Conservation (phyloP, 2,329 filamentous ascomycete species). For the Cladosporium sp. region DNA sequence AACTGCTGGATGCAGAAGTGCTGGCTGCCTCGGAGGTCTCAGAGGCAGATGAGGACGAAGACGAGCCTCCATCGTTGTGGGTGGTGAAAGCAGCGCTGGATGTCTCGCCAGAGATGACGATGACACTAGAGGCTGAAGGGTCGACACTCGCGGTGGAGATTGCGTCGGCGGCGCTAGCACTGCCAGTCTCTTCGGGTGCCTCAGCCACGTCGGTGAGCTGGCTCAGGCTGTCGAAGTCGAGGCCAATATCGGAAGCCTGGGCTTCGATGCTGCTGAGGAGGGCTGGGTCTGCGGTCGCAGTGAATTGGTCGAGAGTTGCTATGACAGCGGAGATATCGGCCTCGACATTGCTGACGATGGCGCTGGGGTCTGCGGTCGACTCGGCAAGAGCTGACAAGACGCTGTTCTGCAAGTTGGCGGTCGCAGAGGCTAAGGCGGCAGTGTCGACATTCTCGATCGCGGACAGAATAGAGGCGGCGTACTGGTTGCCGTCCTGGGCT, state of each 20-base stretch:
- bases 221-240: background rate
- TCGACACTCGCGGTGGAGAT: background rate
- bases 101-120: background rate
- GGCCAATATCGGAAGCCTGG: background rate
- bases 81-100: background rate
- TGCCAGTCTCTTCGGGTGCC: background rate
- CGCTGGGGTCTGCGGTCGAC: background rate
- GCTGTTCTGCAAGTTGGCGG: background rate
- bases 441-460: background rate
- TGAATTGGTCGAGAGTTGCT: background rate
- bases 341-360: background rate
- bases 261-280: slow-evolving; percentile 9
- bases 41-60: background rate
- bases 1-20: background rate
- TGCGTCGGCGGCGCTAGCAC: background rate
- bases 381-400: background rate
- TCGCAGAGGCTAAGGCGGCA: background rate
- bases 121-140: background rate
- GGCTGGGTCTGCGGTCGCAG: background rate
- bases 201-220: background rate
- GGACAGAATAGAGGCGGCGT: background rate
- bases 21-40: background rate
- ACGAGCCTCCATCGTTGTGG: background rate
- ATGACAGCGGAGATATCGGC: background rate
- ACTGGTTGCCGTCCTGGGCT: background rate